A percentile compares a stretch with the other conserved stretches of the same genome.
These are phyloP conservation scores for Athelia sp. DNA, from an alignment of 1,284 basidiomycete genomes.

Conservation along the genomic window DNA sequence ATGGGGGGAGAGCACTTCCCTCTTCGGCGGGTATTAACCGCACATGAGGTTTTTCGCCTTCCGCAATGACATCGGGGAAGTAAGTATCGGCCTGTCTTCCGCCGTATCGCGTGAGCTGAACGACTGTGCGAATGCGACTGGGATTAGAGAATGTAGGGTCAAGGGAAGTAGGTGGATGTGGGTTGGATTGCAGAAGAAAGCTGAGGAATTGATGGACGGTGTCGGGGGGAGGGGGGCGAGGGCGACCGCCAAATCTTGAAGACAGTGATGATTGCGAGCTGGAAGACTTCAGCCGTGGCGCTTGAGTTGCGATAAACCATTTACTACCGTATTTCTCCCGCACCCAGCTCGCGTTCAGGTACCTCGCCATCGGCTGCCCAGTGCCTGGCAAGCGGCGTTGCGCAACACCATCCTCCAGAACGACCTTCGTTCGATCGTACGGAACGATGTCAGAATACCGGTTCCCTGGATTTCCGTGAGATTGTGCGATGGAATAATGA, in stretches of 20 bases:
- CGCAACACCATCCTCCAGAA: slow-evolving; percentile 29
- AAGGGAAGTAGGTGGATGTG: slow-evolving; percentile 29
- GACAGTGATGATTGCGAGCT: no score
- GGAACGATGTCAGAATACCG: slow-evolving; percentile 73
- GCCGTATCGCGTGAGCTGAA: slow-evolving; percentile 73
- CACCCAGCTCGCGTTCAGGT: slow-evolving; percentile 84
- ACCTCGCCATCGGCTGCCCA: slow-evolving; percentile 36
- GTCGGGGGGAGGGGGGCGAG: slow-evolving; percentile 31
- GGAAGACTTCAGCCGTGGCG: slow-evolving; percentile 34
- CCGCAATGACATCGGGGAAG: slow-evolving; percentile 58
- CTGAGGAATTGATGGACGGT: slow-evolving; percentile 75
- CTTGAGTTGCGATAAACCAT: slow-evolving; percentile 83
- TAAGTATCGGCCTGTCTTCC: slow-evolving; percentile 71
- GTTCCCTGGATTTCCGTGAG: slow-evolving; percentile 49
- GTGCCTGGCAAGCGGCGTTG: slow-evolving; percentile 8
- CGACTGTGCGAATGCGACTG: slow-evolving; percentile 61
- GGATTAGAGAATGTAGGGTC: slow-evolving; percentile 6
- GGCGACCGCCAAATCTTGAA: no score
- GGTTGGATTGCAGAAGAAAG: slow-evolving; percentile 48
- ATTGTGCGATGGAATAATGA: slow-evolving; percentile 53
- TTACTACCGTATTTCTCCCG: slow-evolving; percentile 64
- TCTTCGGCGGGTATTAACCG: slow-evolving; percentile 37
- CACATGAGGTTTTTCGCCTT: slow-evolving; percentile 31
- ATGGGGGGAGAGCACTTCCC: slow-evolving; percentile 30
- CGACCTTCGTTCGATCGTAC: slow-evolving; percentile 74